Evolutionary conservation across 371 early-diverging fungal genomes (phyloP).

Genomic region (Mortierella sp.): DNA sequence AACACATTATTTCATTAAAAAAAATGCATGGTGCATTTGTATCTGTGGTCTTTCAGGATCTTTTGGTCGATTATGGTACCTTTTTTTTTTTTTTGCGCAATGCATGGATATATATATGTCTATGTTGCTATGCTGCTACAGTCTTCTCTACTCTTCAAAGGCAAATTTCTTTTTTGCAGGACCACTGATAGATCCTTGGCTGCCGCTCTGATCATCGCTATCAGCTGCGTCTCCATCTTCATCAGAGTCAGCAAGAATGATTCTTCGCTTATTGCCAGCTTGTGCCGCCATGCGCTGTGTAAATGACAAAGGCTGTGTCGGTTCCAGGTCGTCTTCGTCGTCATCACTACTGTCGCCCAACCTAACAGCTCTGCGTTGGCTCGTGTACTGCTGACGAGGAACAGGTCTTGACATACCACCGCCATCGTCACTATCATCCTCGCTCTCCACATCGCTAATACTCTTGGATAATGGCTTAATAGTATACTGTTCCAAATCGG

Average conservation of each 20-base stretch:
- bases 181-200: slow-evolving; percentile 10
- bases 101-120: neutral
- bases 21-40: neutral
- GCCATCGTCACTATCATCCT: neutral
- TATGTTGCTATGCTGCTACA: neutral
- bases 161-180: slow-evolving; percentile 37
- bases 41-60: too few relatives aligned
- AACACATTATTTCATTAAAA: too few relatives aligned
- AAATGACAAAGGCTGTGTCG: slow-evolving; percentile 24
- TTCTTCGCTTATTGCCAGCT: slow-evolving; percentile 31
- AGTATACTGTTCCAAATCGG: neutral
- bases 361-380: neutral
- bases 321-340: slow-evolving; percentile 8
- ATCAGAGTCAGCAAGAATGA: slow-evolving; percentile 42
- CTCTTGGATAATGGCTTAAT: neutral
- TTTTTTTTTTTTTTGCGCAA: too few relatives aligned
- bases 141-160: slow-evolving; percentile 19
- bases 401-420: neutral
- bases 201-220: slow-evolving; percentile 24
- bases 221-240: slow-evolving; percentile 9
- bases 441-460: slow-evolving; percentile 19
- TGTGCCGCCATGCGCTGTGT: slow-evolving; percentile 17
- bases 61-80: neutral
- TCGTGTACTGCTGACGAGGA: slow-evolving; percentile 12
- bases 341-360: slow-evolving; percentile 23